Evolutionary conservation across 2,329 filamentous ascomycete species (phyloP).

Genomic region (Huntiella decipiens): DNA sequence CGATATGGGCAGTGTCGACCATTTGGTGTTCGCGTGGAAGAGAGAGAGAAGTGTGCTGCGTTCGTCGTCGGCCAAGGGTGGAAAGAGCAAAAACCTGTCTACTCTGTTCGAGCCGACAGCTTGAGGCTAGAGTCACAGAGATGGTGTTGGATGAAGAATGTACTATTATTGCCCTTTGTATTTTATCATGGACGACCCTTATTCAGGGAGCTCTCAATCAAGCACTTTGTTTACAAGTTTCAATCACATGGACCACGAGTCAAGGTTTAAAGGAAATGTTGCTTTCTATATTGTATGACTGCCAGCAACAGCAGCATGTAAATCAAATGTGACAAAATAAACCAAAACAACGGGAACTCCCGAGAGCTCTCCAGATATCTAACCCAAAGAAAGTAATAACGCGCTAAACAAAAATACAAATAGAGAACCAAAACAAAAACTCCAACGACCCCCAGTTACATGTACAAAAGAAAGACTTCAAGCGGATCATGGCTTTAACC

Average conservation of each 20-base stretch:
- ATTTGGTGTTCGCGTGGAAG: conserved; percentile 42
- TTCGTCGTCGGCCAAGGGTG: conserved; percentile 10
- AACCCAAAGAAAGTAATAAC: background rate
- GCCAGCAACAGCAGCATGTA: no score
- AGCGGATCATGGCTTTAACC: background rate
- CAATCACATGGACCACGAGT: background rate
- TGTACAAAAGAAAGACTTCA: background rate
- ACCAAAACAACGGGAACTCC: background rate
- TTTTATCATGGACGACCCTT: conserved; percentile 1
- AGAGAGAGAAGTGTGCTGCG: conserved; percentile 25
- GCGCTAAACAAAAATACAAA: background rate
- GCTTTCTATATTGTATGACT: conserved; percentile 3
- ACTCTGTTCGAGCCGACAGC: conserved; percentile 12
- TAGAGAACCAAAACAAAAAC: background rate
- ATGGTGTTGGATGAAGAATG: conserved; percentile 6
- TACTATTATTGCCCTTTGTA: conserved; percentile 9
- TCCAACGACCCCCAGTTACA: background rate
- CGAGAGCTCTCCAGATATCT: background rate
- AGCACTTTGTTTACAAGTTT: conserved; percentile 1
- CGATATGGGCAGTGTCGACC: conserved; percentile 71
- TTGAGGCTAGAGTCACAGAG: background rate
- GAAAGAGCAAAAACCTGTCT: conserved; percentile 11
- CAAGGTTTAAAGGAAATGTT: background rate
- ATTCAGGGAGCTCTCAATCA: background rate
- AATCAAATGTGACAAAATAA: background rate